Evolutionary conservation across 2,329 filamentous ascomycete genomes (phyloP), one percentile per base, ranked within the genome.

Genomic region (Scedosporium aurantiacum): DNA sequence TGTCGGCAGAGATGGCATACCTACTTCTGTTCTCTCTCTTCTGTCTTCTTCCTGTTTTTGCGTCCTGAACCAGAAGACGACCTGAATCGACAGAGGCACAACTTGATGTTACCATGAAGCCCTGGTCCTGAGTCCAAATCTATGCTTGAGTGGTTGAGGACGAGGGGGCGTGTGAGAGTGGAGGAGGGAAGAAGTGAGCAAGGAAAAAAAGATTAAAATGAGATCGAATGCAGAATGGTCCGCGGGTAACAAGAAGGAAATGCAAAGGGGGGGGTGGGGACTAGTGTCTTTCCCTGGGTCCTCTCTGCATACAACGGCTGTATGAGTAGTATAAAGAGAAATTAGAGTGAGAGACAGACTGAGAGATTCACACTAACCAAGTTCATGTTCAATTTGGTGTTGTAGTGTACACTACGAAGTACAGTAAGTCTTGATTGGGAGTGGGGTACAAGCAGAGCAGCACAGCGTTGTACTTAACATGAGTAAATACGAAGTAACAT

Each of bases 131-230:
- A 54, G 50, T 14, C 50, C 21, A 54, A 23, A 23, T 54, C 18
- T 27, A 54, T 18, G 50, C 16, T 8, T 27, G 50, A 23, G 14
- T 54, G 8, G 50, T 54, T 23, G 50, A 54, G 47, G 52, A 61
- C 55, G 47, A 61, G 21, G 47, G 21, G 37, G 37, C 60, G 54
- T 58, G 58, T 60, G 62, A 55, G 60, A 62, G 61, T 23, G 37
- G 40, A 54, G 61, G 37, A 23, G 21, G 23, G 50, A 54, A 25
- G 50, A 25, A 54, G 23, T 14, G 21, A 27, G 6, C 21, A 54
- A 23, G 50, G 50, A 54, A 40, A 40, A 57, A 57, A 57, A 41
- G 55, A 57, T 57, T 21, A 40, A 40, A 25, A 37, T 37, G 37
- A 41, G 28, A 41, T 37, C 55, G 23, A 37, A 37, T 40, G 28